Evolutionary conservation across 163 green algal genomes (phyloP), one percentile per base, ranked within the genome.

Genomic region (Scenedesmus sp.): DNA sequence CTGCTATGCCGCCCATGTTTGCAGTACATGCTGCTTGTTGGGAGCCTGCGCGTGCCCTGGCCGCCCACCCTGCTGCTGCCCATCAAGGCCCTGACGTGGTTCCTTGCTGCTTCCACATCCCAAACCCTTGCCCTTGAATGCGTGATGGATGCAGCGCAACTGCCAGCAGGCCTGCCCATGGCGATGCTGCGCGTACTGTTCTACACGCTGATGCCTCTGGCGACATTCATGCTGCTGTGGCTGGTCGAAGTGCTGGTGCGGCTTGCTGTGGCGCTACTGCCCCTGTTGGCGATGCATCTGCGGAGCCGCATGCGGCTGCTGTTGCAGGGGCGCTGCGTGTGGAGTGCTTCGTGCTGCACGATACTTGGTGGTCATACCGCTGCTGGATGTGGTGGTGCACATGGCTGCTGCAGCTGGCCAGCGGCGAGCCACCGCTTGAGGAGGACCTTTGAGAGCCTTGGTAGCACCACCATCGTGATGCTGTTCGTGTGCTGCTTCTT

Each of bases 21-120:
- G 53, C 83, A 89, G 83, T 89, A 89, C 83, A 89, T 89, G 83
- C 24, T 89, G 40, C 22, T 89, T 5, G 44, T 89, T n/a, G 83
- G 40, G 6, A 81, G 24, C 30, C 37, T 89, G 83, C 83, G 83
- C 22, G 83, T 89, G 40, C 61, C 83, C 26, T 89, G 83, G 83
- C 83, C 83, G 3, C 42, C 26, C 12, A 89, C 83, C 5, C 59
- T 89, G 35, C 61, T 59, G 12, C 76, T 40, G 9, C 83, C 83
- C 12, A 81, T 81, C 40, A 81, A 53, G 33, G 83, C 83, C 13
- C 83, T 89, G 15, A 81, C 59, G 5, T 89, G 83, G 83, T 61
- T 89, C 24, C 46, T 33, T 24, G 35, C 37, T 40, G 59, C 61
- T 1, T 65, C 59, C 1, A 46, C 53, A 24, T 89, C 83, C 42